These are phyloP conservation scores for Herpetomonas samuelpessoai DNA, from an alignment of 208 protist genomes.

Conservation along the genomic window DNA sequence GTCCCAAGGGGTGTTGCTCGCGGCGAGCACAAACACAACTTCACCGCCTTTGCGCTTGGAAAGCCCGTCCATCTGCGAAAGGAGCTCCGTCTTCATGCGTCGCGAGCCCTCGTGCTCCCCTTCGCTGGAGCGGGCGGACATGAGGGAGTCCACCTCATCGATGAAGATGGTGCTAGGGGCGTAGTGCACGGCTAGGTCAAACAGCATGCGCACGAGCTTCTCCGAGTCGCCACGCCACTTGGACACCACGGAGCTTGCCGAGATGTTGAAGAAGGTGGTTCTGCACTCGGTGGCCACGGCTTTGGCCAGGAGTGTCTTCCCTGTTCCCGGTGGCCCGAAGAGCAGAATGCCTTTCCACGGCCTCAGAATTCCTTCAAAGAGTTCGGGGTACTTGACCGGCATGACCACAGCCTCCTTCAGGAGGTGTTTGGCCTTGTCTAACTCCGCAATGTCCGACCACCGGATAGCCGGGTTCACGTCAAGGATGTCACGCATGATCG, in stretches of 20 bases:
- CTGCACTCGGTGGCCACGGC: slow-evolving; percentile 95
- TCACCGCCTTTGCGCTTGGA: slow-evolving; percentile 71
- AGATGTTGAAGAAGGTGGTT: slow-evolving; percentile 99
- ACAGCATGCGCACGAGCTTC: slow-evolving; percentile 96
- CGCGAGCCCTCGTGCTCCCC: slow-evolving; percentile 91
- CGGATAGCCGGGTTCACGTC: slow-evolving; percentile 85
- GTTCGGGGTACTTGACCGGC: slow-evolving; percentile 87
- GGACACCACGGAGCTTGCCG: slow-evolving; percentile 93
- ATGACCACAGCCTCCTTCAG: slow-evolving; percentile 94
- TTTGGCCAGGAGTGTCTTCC: slow-evolving; percentile 98
- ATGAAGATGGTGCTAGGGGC: slow-evolving; percentile 99
- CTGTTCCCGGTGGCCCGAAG: slow-evolving; percentile 96
- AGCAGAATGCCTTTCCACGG: slow-evolving; percentile 97
- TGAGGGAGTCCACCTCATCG: slow-evolving; percentile 99
- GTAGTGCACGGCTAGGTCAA: slow-evolving; percentile 92
- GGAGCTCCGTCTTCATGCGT: slow-evolving; percentile 93
- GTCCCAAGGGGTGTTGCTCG: slow-evolving; percentile 94
- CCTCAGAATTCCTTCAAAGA: slow-evolving; percentile 91
- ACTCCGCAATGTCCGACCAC: slow-evolving; percentile 91
- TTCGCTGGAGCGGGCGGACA: slow-evolving; percentile 93
- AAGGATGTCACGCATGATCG: slow-evolving; percentile 84
- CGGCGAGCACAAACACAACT: slow-evolving; percentile 91
- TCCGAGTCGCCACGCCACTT: slow-evolving; percentile 99
- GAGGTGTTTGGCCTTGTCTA: slow-evolving; percentile 91
- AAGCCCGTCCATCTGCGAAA: slow-evolving; percentile 93